Percentiles rank a stretch among this genome's conserved stretches.
phyloP scores from a whole-genome alignment of 148 eudicot genomes.

The Drosera capensis region DNA sequence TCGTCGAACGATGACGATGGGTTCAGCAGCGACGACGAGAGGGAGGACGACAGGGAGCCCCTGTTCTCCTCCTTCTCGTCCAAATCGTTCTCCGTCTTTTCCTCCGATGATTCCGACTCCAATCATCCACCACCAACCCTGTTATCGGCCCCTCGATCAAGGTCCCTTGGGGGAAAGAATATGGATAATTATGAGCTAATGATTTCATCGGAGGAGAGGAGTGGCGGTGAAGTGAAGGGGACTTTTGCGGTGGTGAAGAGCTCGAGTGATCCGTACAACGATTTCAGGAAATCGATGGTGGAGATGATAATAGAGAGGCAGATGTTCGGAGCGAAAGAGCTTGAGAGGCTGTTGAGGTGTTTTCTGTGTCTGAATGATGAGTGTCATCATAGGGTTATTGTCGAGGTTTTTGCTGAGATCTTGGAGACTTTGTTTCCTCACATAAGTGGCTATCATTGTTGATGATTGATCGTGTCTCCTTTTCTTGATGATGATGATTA shows the following conservation, averaged over 20 bases:
- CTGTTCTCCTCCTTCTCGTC: conserved; percentile 36
- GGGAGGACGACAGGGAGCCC: conserved; percentile 22
- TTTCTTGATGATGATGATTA: too few relatives aligned
- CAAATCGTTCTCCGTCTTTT: conserved; percentile 19
- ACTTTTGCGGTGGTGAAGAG: conserved; percentile 57
- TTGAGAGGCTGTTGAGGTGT: conserved; percentile 34
- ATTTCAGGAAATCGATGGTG: conserved; percentile 68
- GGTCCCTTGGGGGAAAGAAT: too few relatives aligned
- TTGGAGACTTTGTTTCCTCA: conserved; percentile 55
- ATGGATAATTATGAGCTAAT: too few relatives aligned
- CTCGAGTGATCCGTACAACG: conserved; percentile 61
- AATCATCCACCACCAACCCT: conserved; percentile 7
- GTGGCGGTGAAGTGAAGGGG: conserved; percentile 21
- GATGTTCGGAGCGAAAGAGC: conserved; percentile 35
- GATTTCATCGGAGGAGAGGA: conserved; percentile 13
- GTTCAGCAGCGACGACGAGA: conserved; percentile 44
- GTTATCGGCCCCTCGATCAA: conserved; percentile 10
- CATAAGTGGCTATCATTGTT: not conserved
- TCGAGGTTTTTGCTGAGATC: conserved; percentile 55
- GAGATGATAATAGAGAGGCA: conserved; percentile 69
- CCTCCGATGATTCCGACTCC: conserved; percentile 32
- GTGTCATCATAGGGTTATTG: conserved; percentile 48
- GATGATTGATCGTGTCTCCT: too few relatives aligned
- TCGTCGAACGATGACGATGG: conserved; percentile 17
- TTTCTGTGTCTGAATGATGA: conserved; percentile 49